Evolutionary conservation across 352 stramenopile genomes (phyloP).

Genomic region (Phytophthora multivora): DNA sequence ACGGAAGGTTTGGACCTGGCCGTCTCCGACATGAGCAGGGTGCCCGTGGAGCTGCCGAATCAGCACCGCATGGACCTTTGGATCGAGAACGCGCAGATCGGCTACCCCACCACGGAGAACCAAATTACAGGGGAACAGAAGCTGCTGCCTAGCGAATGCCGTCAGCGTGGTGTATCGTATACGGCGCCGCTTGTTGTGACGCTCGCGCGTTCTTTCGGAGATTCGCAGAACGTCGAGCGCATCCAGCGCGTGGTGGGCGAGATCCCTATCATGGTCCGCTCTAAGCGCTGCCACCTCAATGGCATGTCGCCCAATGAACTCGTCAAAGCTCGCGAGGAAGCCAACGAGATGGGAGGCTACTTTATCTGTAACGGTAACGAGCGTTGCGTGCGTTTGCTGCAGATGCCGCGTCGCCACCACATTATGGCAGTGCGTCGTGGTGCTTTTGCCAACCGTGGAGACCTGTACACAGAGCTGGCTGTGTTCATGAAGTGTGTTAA

Average conservation of each 20-base stretch:
- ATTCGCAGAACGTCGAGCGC: constrained; percentile 84
- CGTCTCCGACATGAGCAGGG: constrained; percentile 90
- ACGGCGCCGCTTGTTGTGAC: constrained; percentile 94
- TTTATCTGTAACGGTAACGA: constrained; percentile 99
- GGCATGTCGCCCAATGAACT: constrained; percentile 87
- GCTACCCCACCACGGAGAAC: constrained; percentile 86
- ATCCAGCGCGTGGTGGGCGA: constrained; percentile 92
- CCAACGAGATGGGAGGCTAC: constrained; percentile 98
- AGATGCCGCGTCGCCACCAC: constrained; percentile 91
- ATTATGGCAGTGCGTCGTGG: constrained; percentile 95
- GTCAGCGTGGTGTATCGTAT: constrained; percentile 97
- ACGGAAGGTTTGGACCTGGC: constrained; percentile 93
- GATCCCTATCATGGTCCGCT: constrained; percentile 98
- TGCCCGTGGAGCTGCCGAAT: constrained; percentile 92
- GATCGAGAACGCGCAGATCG: constrained; percentile 96
- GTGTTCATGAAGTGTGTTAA: constrained; percentile 97
- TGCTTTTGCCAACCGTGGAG: constrained; percentile 97
- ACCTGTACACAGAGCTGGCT: constrained; percentile 96
- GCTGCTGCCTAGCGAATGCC: constrained; percentile 94
- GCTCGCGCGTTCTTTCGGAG: constrained; percentile 82
- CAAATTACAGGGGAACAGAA: constrained; percentile 86
- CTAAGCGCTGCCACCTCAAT: constrained; percentile 95
- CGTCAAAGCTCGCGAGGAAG: constrained; percentile 90
- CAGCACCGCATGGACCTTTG: constrained; percentile 82
- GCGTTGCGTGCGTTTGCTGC: constrained; percentile 96